Evolutionary conservation across 371 early-diverging fungal species (phyloP), one percentile per base, ranked within the genome.

Genomic region (Apophysomyces ossiformis): DNA sequence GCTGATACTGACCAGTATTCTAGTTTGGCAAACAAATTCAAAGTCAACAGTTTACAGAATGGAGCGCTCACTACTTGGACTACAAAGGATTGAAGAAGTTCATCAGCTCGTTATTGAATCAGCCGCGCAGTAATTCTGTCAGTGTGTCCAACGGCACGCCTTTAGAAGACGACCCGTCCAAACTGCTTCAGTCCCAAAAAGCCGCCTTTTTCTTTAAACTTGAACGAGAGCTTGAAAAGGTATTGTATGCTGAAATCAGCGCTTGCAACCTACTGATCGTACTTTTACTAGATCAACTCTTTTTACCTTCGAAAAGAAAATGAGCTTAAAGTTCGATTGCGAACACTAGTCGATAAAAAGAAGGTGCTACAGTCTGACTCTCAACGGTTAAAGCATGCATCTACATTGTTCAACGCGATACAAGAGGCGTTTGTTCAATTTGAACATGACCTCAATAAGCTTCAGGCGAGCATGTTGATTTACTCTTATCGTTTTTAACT

Each of bases 11-110:
- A 50, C 18, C 21, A 35, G 7, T 21, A 26, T 13, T 37, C 5
- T 82, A 97, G 96, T 97, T 97, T 81, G 97, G 97, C 79, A 97
- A 97, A 82, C 94, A 92, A 79, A 95, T 97, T 67, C 94, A 93
- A 82, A 89, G 89, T 68, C 95, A 95, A 72, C 93, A 92, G 71
- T 86, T 90, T 65, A 85, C 93, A 58, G 96, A 96, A 84, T 96
- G 96, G 96, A 89, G 93, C 58, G 86, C 86, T 61, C 94, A 96
- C 74, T 96, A 95, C 73, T 85, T 97, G 82, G 95, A 92, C 84
- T 94, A 94, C 81, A 96, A 96, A 79, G 95, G 89, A 32, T 86
- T 97, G 57, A 97, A 97, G 77, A 96, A 96, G 83, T 94, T 97
- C 66, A 96, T 97, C 71, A 93, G 93, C 68, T 88, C 89, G 37